phyloP scores from a whole-genome alignment of 176 grass and related monocot species.

The Triticum aestivum region IWGSC_CS_RefSeq_v2.1 NC_057809.1:90821549-90822048 shows the following conservation, averaged over 20 bases:
- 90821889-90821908: constrained; percentile 61
- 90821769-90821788: constrained; percentile 55
- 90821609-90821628: not conserved
- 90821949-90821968: too few relatives aligned
- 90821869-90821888: constrained; percentile 51
- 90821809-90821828: constrained; percentile 62
- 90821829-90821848: constrained; percentile 52
- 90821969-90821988: too few relatives aligned
- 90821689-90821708: not conserved
- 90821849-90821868: constrained; percentile 31
- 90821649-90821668: not conserved
- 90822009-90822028: too few relatives aligned
- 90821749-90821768: constrained; percentile 53
- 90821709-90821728: constrained; percentile 33
- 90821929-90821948: too few relatives aligned
- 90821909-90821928: not conserved
- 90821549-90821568: not conserved
- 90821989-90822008: too few relatives aligned
- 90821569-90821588: not conserved
- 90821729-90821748: constrained; percentile 64
- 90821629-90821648: not conserved
- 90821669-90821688: not conserved
- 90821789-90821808: constrained; percentile 50
- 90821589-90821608: not conserved
- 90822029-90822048: too few relatives aligned